These are phyloP conservation scores for Fraxinus pennsylvanica DNA, from an alignment of 257 asterid species.

Conservation along the genomic window DNA sequence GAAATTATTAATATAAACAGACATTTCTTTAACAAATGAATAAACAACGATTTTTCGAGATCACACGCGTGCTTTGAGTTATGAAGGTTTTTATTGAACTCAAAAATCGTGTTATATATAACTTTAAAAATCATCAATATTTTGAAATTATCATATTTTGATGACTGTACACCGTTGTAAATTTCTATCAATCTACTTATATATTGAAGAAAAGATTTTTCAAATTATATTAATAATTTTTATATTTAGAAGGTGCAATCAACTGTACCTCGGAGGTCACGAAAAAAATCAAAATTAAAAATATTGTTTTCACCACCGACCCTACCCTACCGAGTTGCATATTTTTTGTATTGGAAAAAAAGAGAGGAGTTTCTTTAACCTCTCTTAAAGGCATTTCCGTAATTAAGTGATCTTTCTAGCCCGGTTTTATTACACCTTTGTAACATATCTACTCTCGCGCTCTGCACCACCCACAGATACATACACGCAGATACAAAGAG, in stretches of 20 bases:
- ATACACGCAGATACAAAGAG: background rate
- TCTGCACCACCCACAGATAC: slow-evolving; percentile 17
- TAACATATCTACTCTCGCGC: slow-evolving; percentile 24
- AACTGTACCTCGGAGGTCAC: background rate
- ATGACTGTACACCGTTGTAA: too few species aligned
- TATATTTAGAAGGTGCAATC: background rate
- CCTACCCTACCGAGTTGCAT: background rate
- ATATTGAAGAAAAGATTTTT: too few species aligned
- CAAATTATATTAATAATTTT: background rate
- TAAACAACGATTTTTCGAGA: too few species aligned
- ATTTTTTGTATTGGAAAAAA: background rate
- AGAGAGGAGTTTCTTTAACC: background rate
- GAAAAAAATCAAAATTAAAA: background rate
- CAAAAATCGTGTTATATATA: too few species aligned
- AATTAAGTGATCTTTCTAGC: slow-evolving; percentile 6
- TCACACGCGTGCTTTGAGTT: too few species aligned
- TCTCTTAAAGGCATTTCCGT: slow-evolving; percentile 26
- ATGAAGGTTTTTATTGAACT: too few species aligned
- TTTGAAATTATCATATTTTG: too few species aligned
- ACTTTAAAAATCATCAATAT: too few species aligned
- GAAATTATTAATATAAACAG: too few species aligned
- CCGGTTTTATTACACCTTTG: slow-evolving; percentile 21
- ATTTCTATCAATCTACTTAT: too few species aligned
- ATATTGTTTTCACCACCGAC: background rate
- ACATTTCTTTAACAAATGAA: too few species aligned